Percentiles rank a stretch among this genome's conserved stretches.
Evolutionary conservation across 78 protist genomes (phyloP).

Genomic region (Emiliania huxleyi): DNA sequence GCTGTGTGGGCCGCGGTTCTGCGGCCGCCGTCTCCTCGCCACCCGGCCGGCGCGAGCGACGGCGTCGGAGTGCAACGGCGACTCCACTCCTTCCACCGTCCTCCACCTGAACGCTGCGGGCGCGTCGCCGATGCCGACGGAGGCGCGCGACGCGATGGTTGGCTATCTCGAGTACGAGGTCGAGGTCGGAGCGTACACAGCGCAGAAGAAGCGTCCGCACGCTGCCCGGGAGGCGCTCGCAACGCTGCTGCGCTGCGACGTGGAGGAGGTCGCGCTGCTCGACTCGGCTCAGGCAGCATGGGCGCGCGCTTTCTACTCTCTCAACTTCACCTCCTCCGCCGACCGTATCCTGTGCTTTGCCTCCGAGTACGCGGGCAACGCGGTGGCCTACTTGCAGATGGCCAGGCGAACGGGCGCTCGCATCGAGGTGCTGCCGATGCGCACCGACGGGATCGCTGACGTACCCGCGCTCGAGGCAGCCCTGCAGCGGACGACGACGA

Average conservation of each 20-base stretch:
- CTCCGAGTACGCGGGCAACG: not conserved
- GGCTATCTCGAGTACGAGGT: not conserved
- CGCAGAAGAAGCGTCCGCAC: not conserved
- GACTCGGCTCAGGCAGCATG: not conserved
- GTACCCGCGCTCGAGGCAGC: not conserved
- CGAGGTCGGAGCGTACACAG: not conserved
- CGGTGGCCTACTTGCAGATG: not conserved
- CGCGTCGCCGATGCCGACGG: not conserved
- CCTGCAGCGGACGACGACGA: not conserved
- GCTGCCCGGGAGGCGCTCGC: not conserved
- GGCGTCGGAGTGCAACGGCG: too few species aligned
- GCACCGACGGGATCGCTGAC: not conserved
- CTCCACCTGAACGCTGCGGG: conserved; percentile 21
- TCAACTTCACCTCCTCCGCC: not conserved
- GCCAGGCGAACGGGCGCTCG: not conserved
- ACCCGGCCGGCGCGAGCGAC: too few species aligned
- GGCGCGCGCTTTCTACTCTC: not conserved
- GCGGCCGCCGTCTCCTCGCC: too few species aligned
- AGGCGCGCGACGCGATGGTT: too few species aligned
- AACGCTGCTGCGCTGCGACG: not conserved
- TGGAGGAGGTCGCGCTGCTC: not conserved
- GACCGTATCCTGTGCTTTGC: not conserved
- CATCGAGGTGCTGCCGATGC: not conserved
- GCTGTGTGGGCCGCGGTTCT: too few species aligned
- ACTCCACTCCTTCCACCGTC: too few species aligned